phyloP scores from a whole-genome alignment of 768 basidiomycete species.

The Sporobolomyces phaffii region DNA sequence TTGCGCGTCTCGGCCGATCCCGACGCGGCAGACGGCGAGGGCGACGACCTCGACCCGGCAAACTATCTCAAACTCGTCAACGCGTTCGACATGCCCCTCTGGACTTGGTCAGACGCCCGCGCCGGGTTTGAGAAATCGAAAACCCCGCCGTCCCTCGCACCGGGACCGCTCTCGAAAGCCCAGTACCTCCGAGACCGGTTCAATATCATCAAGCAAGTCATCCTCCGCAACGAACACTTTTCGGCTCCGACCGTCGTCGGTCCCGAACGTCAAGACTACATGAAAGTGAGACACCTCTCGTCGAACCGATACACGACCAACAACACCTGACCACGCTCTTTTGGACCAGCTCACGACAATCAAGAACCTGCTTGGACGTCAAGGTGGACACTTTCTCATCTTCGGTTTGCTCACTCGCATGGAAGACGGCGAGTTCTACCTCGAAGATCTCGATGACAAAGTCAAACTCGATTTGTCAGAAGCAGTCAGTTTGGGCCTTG shows the following conservation, averaged over 20 bases:
- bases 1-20: constrained; percentile 27
- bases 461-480: constrained; percentile 84
- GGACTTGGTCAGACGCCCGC: constrained; percentile 80
- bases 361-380: constrained; percentile 86
- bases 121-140: constrained; percentile 74
- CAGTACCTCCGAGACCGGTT: constrained; percentile 74
- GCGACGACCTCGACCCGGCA: constrained; percentile 59
- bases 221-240: constrained; percentile 94
- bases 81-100: constrained; percentile 91
- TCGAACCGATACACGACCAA: background rate
- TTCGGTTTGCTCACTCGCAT: constrained; percentile 86
- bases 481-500: constrained; percentile 55
- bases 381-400: constrained; percentile 81
- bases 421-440: constrained; percentile 80
- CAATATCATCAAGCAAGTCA: constrained; percentile 84
- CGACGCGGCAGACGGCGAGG: background rate
- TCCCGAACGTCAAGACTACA: constrained; percentile 70
- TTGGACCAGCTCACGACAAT: constrained; percentile 73
- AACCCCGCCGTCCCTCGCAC: constrained; percentile 63
- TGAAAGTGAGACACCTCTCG: constrained; percentile 59
- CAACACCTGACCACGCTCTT: background rate
- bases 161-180: constrained; percentile 74
- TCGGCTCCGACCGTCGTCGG: constrained; percentile 86
- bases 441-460: constrained; percentile 87
- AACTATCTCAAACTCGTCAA: constrained; percentile 75